Percentiles rank a stretch among this genome's conserved stretches.
phyloP scores from a whole-genome alignment of 1,284 basidiomycete genomes.

The Leccinum ponderosum region DNA sequence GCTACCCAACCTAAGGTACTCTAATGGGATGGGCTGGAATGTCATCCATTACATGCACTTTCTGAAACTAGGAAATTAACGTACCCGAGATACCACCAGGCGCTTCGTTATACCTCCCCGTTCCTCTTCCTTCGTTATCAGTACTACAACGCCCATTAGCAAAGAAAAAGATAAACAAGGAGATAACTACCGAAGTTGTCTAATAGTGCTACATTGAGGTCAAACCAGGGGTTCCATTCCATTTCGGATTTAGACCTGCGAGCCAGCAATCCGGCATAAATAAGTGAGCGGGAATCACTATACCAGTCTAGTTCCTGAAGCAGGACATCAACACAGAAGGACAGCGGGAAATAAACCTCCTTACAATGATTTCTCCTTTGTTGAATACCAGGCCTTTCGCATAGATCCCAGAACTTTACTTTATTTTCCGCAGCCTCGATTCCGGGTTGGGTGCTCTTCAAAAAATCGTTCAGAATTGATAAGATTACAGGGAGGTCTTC shows the following conservation, averaged over 20 bases:
- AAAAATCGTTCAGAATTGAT: slow-evolving; percentile 59
- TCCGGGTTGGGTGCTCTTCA: slow-evolving; percentile 80
- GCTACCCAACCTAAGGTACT: slow-evolving; percentile 67
- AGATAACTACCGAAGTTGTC: slow-evolving; percentile 68
- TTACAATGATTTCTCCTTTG: slow-evolving; percentile 77
- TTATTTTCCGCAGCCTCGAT: slow-evolving; percentile 82
- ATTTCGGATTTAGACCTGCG: slow-evolving; percentile 57
- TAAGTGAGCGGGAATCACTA: slow-evolving; percentile 68
- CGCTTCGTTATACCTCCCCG: slow-evolving; percentile 50
- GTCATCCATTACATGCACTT: slow-evolving; percentile 7
- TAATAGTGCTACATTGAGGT: slow-evolving; percentile 66
- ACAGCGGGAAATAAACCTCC: slow-evolving; percentile 18
- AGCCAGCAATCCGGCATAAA: slow-evolving; percentile 60
- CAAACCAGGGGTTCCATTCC: slow-evolving; percentile 64
- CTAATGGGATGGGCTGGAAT: slow-evolving; percentile 69
- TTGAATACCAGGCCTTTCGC: slow-evolving; percentile 72
- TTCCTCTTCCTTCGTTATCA: slow-evolving; percentile 62
- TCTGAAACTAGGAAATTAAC: slow-evolving; percentile 19
- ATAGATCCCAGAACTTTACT: slow-evolving; percentile 78
- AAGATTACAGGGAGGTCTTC: slow-evolving; percentile 68
- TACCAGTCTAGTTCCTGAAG: slow-evolving; percentile 76
- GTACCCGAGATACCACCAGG: slow-evolving; percentile 63
- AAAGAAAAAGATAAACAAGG: not conserved
- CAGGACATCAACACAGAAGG: slow-evolving; percentile 4
- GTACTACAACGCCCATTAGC: slow-evolving; percentile 41